Conservation (phyloP, 2,329 filamentous ascomycete genomes). For the Penicillium psychrosexuale region DNA sequence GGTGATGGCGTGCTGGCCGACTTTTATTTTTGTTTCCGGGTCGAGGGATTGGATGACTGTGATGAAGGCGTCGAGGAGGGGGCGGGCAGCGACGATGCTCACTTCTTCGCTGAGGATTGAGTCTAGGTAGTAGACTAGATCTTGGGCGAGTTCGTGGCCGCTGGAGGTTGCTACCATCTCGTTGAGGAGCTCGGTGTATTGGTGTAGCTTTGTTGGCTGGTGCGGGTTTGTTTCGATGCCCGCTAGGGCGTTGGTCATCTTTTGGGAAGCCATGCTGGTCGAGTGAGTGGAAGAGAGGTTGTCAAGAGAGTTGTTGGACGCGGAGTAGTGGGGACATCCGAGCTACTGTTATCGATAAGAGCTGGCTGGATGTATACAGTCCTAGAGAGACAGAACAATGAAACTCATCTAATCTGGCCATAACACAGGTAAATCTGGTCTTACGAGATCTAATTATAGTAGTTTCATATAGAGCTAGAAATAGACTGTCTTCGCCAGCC, state of each 20-base stretch:
- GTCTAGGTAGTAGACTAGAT: conserved; percentile 66
- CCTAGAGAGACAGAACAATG: neutral
- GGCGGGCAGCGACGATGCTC: conserved; percentile 71
- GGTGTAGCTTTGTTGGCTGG: conserved; percentile 51
- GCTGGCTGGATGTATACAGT: neutral
- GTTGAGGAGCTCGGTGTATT: conserved; percentile 58
- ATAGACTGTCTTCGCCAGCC: neutral
- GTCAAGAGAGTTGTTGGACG: neutral
- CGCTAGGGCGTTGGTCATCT: conserved; percentile 49
- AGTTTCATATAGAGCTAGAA: neutral
- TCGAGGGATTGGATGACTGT: conserved; percentile 54
- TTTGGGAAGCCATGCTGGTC: conserved; percentile 48
- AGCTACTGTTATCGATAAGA: conserved; percentile 10
- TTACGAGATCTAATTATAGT: too few species aligned
- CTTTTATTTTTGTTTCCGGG: conserved; percentile 66
- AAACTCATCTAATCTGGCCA: neutral
- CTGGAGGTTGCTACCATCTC: conserved; percentile 51
- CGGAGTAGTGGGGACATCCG: conserved; percentile 1
- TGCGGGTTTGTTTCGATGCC: conserved; percentile 50
- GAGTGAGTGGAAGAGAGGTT: neutral
- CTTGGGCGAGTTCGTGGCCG: conserved; percentile 50
- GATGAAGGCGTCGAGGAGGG: conserved; percentile 69
- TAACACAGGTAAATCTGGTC: neutral
- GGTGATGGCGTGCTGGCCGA: conserved; percentile 69
- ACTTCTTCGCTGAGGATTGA: conserved; percentile 68